Evolutionary conservation across 352 stramenopile genomes (phyloP), one percentile per base, ranked within the genome.

Genomic region (Pythium utonaiense): DNA sequence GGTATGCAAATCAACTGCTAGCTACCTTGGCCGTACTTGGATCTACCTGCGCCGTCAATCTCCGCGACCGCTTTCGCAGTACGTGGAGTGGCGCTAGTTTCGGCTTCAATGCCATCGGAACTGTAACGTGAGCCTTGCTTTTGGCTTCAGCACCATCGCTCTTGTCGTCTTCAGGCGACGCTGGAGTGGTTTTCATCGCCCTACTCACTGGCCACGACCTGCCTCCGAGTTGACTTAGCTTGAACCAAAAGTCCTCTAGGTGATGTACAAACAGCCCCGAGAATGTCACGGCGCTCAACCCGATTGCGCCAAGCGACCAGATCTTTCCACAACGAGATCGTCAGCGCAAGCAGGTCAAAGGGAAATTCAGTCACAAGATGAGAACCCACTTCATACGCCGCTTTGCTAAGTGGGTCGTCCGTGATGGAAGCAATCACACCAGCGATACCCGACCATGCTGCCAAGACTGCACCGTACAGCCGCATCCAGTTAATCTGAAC

Each of bases 281-380:
- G 22, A 76, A 50, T 1, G 73, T 70, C 27, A 76, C 57, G 3
- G 68, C 51, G 1, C 73, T 75, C 19, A 89, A 66, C 1, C 67
- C 74, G 52, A 88, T 79, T n/a, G 60, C 64, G 6, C 78, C 80
- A 3, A 90, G 54, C 3, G 70, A 84, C 80, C 80, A 90, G 17
- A 71, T 60, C 78, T 88, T 51, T 19, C 28, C 21, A 22, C 3
- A 19, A 36, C 3, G 12, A 1, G 57, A 54, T 5, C 38, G 25
- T 53, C 34, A 49, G 31, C 24, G 9, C 28, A 41, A 33, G 5
- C 28, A 33, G 5, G 9, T 36, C 14, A 25, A 10, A 16, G 9
- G 34, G 2, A 24, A 22, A 21, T 6, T 6, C 25, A 16, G 31
- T 12, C 0, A 36, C 6, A 41, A 33, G 10, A 6, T 13, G 17